Evolutionary conservation across 78 protist genomes (phyloP).

Genomic region (slime mould (Dictyostelium discoideum)): dicty_2.7 NC_007088.5:3166001-3166500

Average conservation of each 20-base stretch:
- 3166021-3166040: not conserved
- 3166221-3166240: too few species aligned
- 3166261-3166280: too few species aligned
- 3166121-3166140: not conserved
- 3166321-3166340: not conserved
- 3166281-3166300: too few species aligned
- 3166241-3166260: too few species aligned
- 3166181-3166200: too few species aligned
- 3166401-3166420: too few species aligned
- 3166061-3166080: not conserved
- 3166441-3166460: not conserved
- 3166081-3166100: not conserved
- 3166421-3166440: not conserved
- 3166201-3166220: too few species aligned
- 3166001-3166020: not conserved
- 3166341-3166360: not conserved
- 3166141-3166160: too few species aligned
- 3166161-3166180: too few species aligned
- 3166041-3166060: not conserved
- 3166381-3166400: not conserved
- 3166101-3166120: not conserved
- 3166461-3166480: too few species aligned
- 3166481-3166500: too few species aligned
- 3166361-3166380: not conserved
- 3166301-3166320: not conserved